These are phyloP conservation scores for Tricholoma flavovirens DNA, from an alignment of 768 basidiomycete species.

Conservation along the genomic window DNA sequence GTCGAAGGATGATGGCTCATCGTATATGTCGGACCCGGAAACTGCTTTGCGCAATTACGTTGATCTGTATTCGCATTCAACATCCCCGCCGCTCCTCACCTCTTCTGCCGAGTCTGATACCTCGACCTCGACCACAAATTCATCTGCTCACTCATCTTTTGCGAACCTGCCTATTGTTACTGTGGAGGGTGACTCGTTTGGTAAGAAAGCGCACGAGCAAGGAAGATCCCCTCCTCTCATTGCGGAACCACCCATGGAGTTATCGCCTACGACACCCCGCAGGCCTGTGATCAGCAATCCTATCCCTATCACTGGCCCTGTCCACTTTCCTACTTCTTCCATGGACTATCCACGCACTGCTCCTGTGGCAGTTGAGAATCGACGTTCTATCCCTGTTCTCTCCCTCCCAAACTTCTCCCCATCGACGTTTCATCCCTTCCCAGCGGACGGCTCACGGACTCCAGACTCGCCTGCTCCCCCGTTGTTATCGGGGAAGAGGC, in stretches of 20 bases:
- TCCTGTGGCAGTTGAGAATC: slow-evolving; percentile 22
- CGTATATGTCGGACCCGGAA: slow-evolving; percentile 24
- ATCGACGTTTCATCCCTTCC: slow-evolving; percentile 14
- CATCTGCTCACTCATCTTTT: slow-evolving; percentile 44
- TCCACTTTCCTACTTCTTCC: slow-evolving; percentile 42
- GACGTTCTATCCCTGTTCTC: slow-evolving; percentile 35
- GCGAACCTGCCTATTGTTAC: slow-evolving; percentile 28
- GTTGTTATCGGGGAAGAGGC: slow-evolving; percentile 28
- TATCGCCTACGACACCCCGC: slow-evolving; percentile 19
- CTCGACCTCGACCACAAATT: slow-evolving; percentile 38
- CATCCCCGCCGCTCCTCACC: slow-evolving; percentile 45
- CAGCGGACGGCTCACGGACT: slow-evolving; percentile 10
- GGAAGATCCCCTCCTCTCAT: slow-evolving; percentile 22
- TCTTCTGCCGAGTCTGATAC: slow-evolving; percentile 58
- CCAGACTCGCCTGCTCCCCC: slow-evolving; percentile 27
- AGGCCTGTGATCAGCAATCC: slow-evolving; percentile 26
- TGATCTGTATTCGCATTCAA: slow-evolving; percentile 16
- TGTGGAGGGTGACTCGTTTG: slow-evolving; percentile 17
- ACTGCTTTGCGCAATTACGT: slow-evolving; percentile 9
- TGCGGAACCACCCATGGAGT: slow-evolving; percentile 20
- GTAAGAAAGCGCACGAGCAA: slow-evolving; percentile 16
- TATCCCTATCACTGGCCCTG: slow-evolving; percentile 23
- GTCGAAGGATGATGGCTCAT: slow-evolving; percentile 17
- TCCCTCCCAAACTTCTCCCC: slow-evolving; percentile 32
- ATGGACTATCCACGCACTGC: slow-evolving; percentile 13